These are phyloP conservation scores for Ustilago lituana DNA, from an alignment of 1,284 basidiomycete species.

Conservation along the genomic window DNA sequence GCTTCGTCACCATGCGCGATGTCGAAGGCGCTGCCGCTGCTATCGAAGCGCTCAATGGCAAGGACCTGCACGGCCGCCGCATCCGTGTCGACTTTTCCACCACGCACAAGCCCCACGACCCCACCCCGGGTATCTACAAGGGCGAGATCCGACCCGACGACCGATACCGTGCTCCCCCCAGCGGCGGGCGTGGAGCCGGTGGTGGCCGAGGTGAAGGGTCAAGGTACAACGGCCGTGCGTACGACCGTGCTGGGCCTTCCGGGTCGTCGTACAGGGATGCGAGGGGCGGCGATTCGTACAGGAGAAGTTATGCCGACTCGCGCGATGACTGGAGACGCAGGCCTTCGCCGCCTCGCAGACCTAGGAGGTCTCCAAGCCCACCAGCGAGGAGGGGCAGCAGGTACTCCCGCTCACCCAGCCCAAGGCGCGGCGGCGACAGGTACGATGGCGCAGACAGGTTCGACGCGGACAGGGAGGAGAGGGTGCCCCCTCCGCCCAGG, in stretches of 20 bases:
- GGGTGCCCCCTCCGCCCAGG: constrained; percentile 35
- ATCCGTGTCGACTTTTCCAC: constrained; percentile 98
- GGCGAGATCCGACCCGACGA: constrained; percentile 61
- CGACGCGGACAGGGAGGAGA: constrained; percentile 29
- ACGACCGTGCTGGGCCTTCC: constrained; percentile 20
- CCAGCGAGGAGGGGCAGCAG: constrained; percentile 19
- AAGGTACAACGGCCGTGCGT: constrained; percentile 37
- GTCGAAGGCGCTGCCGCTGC: constrained; percentile 86
- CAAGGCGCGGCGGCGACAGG: constrained; percentile 21
- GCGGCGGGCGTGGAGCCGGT: constrained; percentile 2
- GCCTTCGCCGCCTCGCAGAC: constrained; percentile 37
- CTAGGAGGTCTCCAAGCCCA: constrained; percentile 43
- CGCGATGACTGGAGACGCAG: constrained; percentile 54
- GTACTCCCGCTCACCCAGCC: constrained; percentile 47
- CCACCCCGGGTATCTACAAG: constrained; percentile 92
- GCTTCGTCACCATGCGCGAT: constrained; percentile 91
- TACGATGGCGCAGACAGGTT: constrained; percentile 19
- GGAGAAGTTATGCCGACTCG: constrained; percentile 40
- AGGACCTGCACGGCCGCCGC: constrained; percentile 93
- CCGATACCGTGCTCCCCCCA: constrained; percentile 27
- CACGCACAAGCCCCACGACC: constrained; percentile 89
- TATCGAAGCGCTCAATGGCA: constrained; percentile 89
- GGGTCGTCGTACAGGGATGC: constrained; percentile 23
- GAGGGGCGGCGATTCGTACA: constrained; percentile 31
- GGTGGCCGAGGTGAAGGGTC: constrained; percentile 13